Base-by-base conservation (phyloP, 352 stramenopile genomes). In the Globisporangium nunn region DNA sequence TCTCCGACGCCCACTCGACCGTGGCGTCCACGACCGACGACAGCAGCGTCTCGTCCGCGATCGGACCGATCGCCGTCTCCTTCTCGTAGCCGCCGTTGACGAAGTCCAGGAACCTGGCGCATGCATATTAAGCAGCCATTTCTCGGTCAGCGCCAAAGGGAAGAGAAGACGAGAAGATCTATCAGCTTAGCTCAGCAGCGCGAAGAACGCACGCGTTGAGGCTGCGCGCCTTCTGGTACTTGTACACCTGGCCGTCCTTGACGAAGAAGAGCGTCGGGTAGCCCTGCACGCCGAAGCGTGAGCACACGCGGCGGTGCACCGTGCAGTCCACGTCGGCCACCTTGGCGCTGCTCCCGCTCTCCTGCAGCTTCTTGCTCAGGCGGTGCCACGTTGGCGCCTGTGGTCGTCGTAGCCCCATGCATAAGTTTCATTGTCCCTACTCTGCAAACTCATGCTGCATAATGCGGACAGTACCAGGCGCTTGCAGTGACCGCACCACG, bases 191-290 rank as follows among this genome's bases (percentile, higher is more conserved):
- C 23, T 0, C 14, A 30, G 2, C 37, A 43, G 17, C 28, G 8
- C 30, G 5, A 53, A 15, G 29, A 2, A 55, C 50, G 50, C 30
- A 55, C 71, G 79, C 74, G 54, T 87, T 77, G 17, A 93, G 65
- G 40, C 69, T 79, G 56, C 84, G 84, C 10, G 68, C 67, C 41
- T 80, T 73, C 66, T 89, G 76, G 67, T 92, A 93, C 60, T 81
- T 76, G 71, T 90, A 92, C 60, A 92, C 70, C 17, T 81, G 61
- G 51, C 80, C 80, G 14, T 90, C 65, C 29, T 83, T 83, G 41
- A 93, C 58, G 66, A 82, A 91, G 58, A 88, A 85, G 31, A 93
- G 72, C 55, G 79, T 76, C 52, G 84, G 84, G 66, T 91, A 93
- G 28, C 81, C 81, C 40, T 78, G 81, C 35, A 93, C 84, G 10